Evolutionary conservation across 2,329 filamentous ascomycete species (phyloP).

Genomic region (Ceratocystis eucalypticola): DNA sequence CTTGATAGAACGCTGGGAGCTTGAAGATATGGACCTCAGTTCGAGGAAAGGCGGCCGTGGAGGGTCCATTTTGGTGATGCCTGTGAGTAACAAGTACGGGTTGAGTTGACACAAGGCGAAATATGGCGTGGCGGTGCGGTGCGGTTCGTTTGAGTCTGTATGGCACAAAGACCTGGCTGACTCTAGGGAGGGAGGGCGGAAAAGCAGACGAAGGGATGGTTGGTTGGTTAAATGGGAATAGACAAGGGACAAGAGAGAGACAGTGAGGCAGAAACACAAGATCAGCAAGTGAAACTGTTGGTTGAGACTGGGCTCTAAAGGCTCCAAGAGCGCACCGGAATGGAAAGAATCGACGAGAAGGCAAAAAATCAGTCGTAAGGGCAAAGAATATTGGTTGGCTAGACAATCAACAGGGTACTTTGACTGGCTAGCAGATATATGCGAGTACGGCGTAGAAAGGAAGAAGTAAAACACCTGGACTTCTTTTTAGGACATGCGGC

Average conservation of each 20-base stretch:
- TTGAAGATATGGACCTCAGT: slow-evolving; percentile 43
- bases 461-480: neutral
- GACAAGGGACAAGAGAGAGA: slow-evolving; percentile 9
- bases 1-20: slow-evolving; percentile 32
- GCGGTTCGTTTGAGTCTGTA: neutral
- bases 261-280: slow-evolving; percentile 7
- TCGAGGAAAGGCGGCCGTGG: slow-evolving; percentile 45
- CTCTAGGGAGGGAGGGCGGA: neutral
- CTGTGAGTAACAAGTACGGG: neutral
- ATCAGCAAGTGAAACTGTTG: slow-evolving; percentile 4
- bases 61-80: slow-evolving; percentile 33
- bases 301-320: neutral
- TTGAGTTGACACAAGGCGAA: neutral
- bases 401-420: neutral
- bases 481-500: neutral
- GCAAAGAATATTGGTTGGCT: neutral
- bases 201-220: slow-evolving; percentile 4
- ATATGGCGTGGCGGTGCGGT: neutral
- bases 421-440: neutral
- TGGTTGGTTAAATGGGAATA: neutral
- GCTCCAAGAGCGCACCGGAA: neutral
- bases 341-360: slow-evolving; percentile 2
- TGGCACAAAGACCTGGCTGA: neutral
- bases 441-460: neutral
- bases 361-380: neutral